These are phyloP conservation scores for Aphanomyces cochlioides DNA, from an alignment of 352 stramenopile species.

Conservation along the genomic window DNA sequence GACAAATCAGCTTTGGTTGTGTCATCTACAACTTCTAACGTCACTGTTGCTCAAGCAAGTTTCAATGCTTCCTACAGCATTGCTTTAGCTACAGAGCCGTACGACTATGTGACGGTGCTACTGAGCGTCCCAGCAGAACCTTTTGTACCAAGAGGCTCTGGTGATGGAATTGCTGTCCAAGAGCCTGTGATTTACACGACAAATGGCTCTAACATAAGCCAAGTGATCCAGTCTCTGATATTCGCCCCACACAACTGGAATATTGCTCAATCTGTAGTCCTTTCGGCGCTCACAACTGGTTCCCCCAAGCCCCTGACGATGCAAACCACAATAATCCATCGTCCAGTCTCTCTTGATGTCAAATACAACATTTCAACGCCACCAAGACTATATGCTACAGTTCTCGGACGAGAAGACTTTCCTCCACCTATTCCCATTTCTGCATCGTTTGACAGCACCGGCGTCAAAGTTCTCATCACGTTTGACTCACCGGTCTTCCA, in stretches of 20 bases:
- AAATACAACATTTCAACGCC: slow-evolving; percentile 36
- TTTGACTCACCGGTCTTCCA: slow-evolving; percentile 73
- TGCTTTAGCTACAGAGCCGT: slow-evolving; percentile 57
- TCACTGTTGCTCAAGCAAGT: slow-evolving; percentile 65
- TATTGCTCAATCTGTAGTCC: not conserved
- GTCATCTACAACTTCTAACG: slow-evolving; percentile 31
- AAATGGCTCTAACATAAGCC: slow-evolving; percentile 5
- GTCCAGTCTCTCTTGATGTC: not conserved
- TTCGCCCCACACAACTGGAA: slow-evolving; percentile 69
- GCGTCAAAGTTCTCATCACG: slow-evolving; percentile 47
- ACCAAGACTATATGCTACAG: not conserved
- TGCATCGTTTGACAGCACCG: slow-evolving; percentile 50
- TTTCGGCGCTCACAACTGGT: slow-evolving; percentile 16
- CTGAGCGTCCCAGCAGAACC: slow-evolving; percentile 42
- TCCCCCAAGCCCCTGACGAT: slow-evolving; percentile 23
- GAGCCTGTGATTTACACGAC: slow-evolving; percentile 38
- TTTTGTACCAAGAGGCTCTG: slow-evolving; percentile 32
- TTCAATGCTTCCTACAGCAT: slow-evolving; percentile 77
- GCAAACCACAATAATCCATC: not conserved
- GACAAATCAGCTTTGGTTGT: slow-evolving; percentile 49
- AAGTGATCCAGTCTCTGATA: slow-evolving; percentile 34
- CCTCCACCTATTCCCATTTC: slow-evolving; percentile 48
- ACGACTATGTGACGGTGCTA: slow-evolving; percentile 50
- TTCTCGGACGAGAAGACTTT: slow-evolving; percentile 52
- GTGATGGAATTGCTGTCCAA: slow-evolving; percentile 33